These are phyloP conservation scores for Cladophialophora immunda DNA, from an alignment of 2,329 filamentous ascomycete genomes.

Conservation along the genomic window DNA sequence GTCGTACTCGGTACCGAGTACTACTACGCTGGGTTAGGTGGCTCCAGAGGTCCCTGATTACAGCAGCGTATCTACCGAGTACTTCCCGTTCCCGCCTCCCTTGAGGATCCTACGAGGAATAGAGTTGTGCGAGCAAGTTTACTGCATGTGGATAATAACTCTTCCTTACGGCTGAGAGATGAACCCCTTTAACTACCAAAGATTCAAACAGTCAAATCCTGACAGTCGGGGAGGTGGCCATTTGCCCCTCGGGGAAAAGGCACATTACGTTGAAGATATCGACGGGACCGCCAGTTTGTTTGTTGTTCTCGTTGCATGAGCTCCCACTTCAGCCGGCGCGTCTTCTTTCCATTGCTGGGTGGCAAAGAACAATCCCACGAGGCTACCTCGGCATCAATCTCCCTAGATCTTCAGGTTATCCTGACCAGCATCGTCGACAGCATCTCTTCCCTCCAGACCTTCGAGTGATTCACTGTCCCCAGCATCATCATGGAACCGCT, in stretches of 20 bases:
- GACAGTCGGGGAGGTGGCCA: not conserved
- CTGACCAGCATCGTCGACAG: too few species aligned
- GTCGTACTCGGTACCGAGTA: not conserved
- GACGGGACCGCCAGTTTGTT: not conserved
- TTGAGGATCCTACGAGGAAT: not conserved
- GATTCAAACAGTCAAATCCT: not conserved
- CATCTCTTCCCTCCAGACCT: too few species aligned
- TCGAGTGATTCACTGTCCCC: not conserved
- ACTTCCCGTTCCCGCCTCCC: not conserved
- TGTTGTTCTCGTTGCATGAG: too few species aligned
- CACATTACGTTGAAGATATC: not conserved
- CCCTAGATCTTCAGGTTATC: too few species aligned
- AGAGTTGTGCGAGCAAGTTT: not conserved
- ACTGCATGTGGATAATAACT: not conserved
- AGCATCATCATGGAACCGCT: constrained; percentile 21
- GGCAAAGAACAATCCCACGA: too few species aligned
- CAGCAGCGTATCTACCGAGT: not conserved
- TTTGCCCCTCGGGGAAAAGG: not conserved
- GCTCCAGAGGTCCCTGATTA: not conserved
- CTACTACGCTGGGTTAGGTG: too few species aligned
- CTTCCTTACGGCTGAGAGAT: not conserved
- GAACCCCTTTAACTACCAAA: not conserved
- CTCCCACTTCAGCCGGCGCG: too few species aligned
- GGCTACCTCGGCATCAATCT: too few species aligned
- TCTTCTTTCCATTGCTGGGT: not conserved